A percentile compares a stretch with the other conserved stretches of the same genome.
phyloP scores from a whole-genome alignment of 179 eudicot species.

The Patellifolia procumbens region DNA sequence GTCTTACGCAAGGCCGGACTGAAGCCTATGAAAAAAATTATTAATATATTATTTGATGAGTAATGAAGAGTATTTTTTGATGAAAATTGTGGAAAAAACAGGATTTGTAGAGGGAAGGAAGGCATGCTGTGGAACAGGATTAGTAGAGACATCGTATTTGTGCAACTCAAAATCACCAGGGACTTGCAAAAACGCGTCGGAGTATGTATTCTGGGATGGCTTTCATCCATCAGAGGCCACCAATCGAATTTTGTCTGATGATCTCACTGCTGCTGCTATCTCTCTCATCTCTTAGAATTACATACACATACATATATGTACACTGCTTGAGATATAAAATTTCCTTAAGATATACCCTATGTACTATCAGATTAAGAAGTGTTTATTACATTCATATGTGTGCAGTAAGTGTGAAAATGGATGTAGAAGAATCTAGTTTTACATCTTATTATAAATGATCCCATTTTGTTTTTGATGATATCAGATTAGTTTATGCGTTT shows the following conservation, averaged over 20 bases:
- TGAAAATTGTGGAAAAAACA: constrained; percentile 30
- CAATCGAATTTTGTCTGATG: constrained; percentile 60
- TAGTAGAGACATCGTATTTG: constrained; percentile 66
- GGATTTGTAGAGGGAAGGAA: constrained; percentile 82
- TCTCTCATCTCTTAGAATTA: constrained; percentile 59
- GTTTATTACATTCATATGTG: not conserved
- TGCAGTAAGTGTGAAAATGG: constrained; percentile 5
- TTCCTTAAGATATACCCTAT: not conserved
- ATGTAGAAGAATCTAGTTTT: not conserved
- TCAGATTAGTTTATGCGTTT: no score
- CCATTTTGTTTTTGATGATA: constrained; percentile 5
- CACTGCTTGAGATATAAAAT: not conserved
- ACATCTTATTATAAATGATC: not conserved
- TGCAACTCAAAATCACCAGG: constrained; percentile 72
- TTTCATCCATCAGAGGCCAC: constrained; percentile 87
- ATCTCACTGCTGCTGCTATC: constrained; percentile 58
- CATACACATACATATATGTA: not conserved
- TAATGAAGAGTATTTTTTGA: not conserved
- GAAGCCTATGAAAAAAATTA: no score
- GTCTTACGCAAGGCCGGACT: no score
- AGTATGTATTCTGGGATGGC: constrained; percentile 93
- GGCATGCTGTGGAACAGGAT: constrained; percentile 90
- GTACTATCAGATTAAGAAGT: not conserved
- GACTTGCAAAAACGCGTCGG: constrained; percentile 75
- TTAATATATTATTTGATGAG: no score